phyloP scores from a whole-genome alignment of 495 filamentous ascomycete genomes.

The Lasiosphaeria miniovina region DNA sequence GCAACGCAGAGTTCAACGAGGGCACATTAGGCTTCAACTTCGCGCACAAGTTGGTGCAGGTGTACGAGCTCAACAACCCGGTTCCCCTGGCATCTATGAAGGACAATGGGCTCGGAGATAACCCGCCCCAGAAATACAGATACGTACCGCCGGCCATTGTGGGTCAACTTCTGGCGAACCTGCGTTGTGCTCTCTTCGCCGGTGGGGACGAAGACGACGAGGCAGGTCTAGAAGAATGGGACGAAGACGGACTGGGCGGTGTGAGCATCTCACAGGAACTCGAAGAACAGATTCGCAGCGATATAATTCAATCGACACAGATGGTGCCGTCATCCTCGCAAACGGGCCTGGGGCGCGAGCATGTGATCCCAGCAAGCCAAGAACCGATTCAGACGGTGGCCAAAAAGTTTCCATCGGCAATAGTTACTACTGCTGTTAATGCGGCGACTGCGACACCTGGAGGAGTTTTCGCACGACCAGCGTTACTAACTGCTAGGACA shows the following conservation, averaged over 20 bases:
- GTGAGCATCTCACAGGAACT: conserved; percentile 45
- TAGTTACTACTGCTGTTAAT: neutral
- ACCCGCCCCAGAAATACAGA: conserved; percentile 36
- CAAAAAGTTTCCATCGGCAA: neutral
- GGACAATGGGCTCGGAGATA: conserved; percentile 39
- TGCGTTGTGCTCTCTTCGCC: conserved; percentile 40
- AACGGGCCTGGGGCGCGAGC: conserved; percentile 17
- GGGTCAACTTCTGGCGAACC: conserved; percentile 45
- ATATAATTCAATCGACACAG: conserved; percentile 44
- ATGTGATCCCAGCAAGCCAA: conserved; percentile 37
- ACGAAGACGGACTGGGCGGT: conserved; percentile 3
- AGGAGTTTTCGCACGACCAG: conserved; percentile 3
- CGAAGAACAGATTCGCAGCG: conserved; percentile 44
- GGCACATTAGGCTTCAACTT: conserved; percentile 28
- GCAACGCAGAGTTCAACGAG: conserved; percentile 49
- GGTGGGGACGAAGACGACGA: conserved; percentile 21
- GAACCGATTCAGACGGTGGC: neutral
- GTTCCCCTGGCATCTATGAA: conserved; percentile 41
- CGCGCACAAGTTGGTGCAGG: conserved; percentile 48
- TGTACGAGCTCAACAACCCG: conserved; percentile 52
- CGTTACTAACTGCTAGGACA: conserved; percentile 3
- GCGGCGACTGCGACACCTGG: conserved; percentile 1
- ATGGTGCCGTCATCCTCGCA: conserved; percentile 1
- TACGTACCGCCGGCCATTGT: conserved; percentile 46
- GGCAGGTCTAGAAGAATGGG: conserved; percentile 19